Evolutionary conservation across 306 rosid genomes (phyloP).

Genomic region (Quercus variabilis): DNA sequence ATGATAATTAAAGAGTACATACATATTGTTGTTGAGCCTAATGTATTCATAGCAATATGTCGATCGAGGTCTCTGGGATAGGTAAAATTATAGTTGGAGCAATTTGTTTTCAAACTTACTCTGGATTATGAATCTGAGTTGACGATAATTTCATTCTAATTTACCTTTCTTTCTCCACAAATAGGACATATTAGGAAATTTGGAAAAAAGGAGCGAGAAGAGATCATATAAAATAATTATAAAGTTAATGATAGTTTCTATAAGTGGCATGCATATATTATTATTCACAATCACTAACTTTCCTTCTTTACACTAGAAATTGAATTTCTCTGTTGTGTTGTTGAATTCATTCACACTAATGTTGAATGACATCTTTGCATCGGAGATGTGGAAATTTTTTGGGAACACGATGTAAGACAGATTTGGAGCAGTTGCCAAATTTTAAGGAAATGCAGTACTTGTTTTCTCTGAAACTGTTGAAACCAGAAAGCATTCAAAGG

Average conservation of each 20-base stretch:
- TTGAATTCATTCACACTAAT: conserved; percentile 5
- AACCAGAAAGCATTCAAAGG: too few relatives aligned
- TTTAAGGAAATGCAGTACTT: conserved; percentile 28
- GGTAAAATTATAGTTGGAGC: not conserved
- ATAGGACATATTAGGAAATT: conserved; percentile 21
- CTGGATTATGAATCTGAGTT: not conserved
- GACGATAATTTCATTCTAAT: not conserved
- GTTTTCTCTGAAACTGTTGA: not conserved
- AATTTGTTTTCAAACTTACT: not conserved
- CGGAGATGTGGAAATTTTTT: conserved; percentile 29
- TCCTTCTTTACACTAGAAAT: not conserved
- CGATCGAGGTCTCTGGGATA: conserved; percentile 28
- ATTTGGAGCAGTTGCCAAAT: conserved; percentile 17
- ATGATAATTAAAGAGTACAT: conserved; percentile 10
- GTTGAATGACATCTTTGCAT: conserved; percentile 27
- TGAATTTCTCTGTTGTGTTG: not conserved
- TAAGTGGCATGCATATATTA: conserved; percentile 1
- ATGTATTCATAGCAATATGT: conserved; percentile 25
- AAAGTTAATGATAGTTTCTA: conserved; percentile 14
- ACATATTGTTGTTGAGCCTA: conserved; percentile 18
- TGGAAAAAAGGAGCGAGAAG: conserved; percentile 21
- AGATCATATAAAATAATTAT: conserved; percentile 19
- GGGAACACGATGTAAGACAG: conserved; percentile 14
- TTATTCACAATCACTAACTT: not conserved
- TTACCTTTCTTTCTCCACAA: not conserved